Evolutionary conservation across 78 protist species (phyloP), one percentile per base, ranked within the genome.

Genomic region (Cavenderia fasciculata): DNA sequence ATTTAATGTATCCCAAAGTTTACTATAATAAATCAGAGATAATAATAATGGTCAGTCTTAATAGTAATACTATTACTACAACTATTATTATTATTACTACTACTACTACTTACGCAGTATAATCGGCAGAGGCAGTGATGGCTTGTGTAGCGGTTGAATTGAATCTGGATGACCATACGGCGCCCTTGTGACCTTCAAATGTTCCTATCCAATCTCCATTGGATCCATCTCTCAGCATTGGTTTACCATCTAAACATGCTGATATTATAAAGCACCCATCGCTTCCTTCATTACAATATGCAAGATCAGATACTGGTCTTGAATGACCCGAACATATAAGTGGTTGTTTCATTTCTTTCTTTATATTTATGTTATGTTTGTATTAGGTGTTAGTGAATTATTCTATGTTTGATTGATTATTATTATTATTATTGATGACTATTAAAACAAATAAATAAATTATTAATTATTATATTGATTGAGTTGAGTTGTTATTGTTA

Each of bases 171-270:
- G 94, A 79, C 96, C 95, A 96, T 7, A 96, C 97, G 2, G 97
- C 97, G 11, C 97, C 96, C 68, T 95, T 94, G 84, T 96, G 98
- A 0, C 97, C 98, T 59, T 95, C 95, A 54, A 96, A 95, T 7
- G 98, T 96, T 31, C 98, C 98, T 19, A 96, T 87, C 98, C 98
- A 96, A 92, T 96, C 98, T 21, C 98, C 98, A 16, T 94, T 96
- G 56, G 59, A 84, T 4, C 97, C 98, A 72, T 92, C 74, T n/a
- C 98, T 63, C 5, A 96, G 85, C 98, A 96, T 96, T 23, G 97
- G 94, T 56, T 86, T 89, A 38, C 94, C 94, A 51, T 96, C 97
- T 61, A 92, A 94, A 94, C 98, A 95, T 1, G 97, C 96, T 12
- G 87, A 66, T 61, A 95, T 74, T 31, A 96, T 46, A 77, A 94